Evolutionary conservation across 208 protist species (phyloP).

Genomic region (Trypanosomatidae sp.): DNA sequence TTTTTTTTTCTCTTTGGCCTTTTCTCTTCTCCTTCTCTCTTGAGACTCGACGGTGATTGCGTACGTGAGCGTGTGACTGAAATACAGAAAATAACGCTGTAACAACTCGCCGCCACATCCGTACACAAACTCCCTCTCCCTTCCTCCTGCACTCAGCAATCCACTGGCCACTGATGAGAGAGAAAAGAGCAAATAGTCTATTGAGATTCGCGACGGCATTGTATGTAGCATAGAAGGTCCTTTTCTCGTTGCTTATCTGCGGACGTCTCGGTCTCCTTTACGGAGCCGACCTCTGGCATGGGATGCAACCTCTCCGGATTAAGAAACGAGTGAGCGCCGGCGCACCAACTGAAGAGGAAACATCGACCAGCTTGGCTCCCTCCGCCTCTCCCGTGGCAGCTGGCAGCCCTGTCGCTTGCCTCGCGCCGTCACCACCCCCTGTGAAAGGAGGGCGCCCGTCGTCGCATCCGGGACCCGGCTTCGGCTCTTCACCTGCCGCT

Average conservation of each 20-base stretch:
- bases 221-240: not conserved
- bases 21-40: not conserved
- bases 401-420: not conserved
- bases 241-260: not conserved
- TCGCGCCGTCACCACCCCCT: not conserved
- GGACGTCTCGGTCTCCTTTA: not conserved
- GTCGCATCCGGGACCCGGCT: not conserved
- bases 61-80: not conserved
- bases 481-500: not conserved
- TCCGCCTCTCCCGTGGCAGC: not conserved
- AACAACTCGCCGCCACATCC: too few species aligned
- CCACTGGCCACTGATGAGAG: not conserved
- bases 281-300: not conserved
- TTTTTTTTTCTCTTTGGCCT: not conserved
- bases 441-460: conserved; percentile 2
- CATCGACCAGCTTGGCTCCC: not conserved
- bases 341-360: not conserved
- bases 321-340: conserved; percentile 9
- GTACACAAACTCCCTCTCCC: not conserved
- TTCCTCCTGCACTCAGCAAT: not conserved
- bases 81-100: not conserved
- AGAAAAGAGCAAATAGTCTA: not conserved
- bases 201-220: not conserved
- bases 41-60: not conserved
- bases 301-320: conserved; percentile 12